Evolutionary conservation across 1,139 yeast species (phyloP).

Genomic region (Saccharomyces pastorianus): DNA sequence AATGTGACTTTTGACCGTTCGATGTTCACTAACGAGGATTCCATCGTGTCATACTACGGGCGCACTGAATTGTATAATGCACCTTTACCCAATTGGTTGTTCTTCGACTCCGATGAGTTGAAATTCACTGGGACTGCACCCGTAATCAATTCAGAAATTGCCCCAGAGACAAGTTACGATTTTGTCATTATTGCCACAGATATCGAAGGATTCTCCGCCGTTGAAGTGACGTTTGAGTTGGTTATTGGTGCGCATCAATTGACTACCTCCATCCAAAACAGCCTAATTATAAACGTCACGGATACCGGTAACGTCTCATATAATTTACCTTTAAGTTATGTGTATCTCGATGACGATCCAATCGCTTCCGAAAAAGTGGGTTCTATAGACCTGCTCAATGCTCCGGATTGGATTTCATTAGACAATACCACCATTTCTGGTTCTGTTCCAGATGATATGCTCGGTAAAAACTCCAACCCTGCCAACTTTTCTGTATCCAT

Average conservation of each 20-base stretch:
- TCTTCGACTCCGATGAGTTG: constrained; percentile 51
- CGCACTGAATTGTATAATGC: constrained; percentile 62
- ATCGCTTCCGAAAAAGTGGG: constrained; percentile 49
- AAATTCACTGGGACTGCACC: constrained; percentile 90
- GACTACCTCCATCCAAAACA: constrained; percentile 43
- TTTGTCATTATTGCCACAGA: constrained; percentile 76
- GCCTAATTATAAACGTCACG: constrained; percentile 59
- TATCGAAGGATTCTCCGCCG: constrained; percentile 65
- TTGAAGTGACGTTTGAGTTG: constrained; percentile 58
- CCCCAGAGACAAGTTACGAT: constrained; percentile 74
- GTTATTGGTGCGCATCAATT: constrained; percentile 84
- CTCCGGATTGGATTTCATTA: constrained; percentile 57
- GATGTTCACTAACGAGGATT: constrained; percentile 39
- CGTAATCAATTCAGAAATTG: constrained; percentile 69
- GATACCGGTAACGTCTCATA: constrained; percentile 46
- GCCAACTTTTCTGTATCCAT: constrained; percentile 35
- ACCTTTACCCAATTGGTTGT: constrained; percentile 86
- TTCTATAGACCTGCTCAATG: constrained; percentile 39
- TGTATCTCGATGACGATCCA: constrained; percentile 51
- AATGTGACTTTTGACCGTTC: constrained; percentile 51
- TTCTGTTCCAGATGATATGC: constrained; percentile 40
- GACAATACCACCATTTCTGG: constrained; percentile 46
- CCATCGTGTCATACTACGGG: constrained; percentile 72
- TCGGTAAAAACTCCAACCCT: constrained; percentile 32
- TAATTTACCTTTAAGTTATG: constrained; percentile 50